Base-by-base conservation (phyloP, 306 rosid species). In the Phaseolus lunatus region DNA sequence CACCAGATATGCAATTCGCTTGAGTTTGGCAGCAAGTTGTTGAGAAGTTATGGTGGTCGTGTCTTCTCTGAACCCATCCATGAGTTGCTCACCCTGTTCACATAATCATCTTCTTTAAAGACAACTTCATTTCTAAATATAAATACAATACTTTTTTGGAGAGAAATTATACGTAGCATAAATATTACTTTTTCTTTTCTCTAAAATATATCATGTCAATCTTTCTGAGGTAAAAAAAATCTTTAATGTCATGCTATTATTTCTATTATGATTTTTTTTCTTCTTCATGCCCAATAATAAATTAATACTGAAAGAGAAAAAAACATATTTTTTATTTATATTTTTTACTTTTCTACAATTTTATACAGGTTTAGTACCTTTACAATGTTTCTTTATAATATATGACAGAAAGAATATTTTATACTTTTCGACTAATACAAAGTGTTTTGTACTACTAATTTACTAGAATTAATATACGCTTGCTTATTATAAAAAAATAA, bases 1-100 rank as follows among this genome's bases (percentile, higher is more conserved):
- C 14, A 81, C 85, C 81, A 59, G 77, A 22, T 71, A 68, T 39
- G 81, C 80, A 47, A 81, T 76, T 15, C 53, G 78, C 68, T 63
- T 81, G n/a, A 76, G 48, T 65, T 76, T 76, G 19, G 54, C 27
- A 66, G 73, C 19, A 56, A 65, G 41, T 70, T 47, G 35, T 39
- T 58, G 81, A 23, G 71, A 57, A 50, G 54, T 50, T 14, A 65
- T 50, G 50, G 2, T 54, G 7, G 63, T n/a, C n/a, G n/a, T 15
- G 2, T 69, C 73, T 33, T 81, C 81, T 14, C 45, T 65, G 54
- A 15, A 66, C 13, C 3, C 58, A 24, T 52, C 67, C 44, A 7
- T 50, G 12, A 19, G 24, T 64, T 48, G 26, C 5, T 24, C 65
- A 24, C 49, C 16, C 85, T 81, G 59, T 27, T 12, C 37, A 49